Evolutionary conservation across 2,329 filamentous ascomycete genomes (phyloP).

Genomic region (Beauveria scarabaeidicola): DNA sequence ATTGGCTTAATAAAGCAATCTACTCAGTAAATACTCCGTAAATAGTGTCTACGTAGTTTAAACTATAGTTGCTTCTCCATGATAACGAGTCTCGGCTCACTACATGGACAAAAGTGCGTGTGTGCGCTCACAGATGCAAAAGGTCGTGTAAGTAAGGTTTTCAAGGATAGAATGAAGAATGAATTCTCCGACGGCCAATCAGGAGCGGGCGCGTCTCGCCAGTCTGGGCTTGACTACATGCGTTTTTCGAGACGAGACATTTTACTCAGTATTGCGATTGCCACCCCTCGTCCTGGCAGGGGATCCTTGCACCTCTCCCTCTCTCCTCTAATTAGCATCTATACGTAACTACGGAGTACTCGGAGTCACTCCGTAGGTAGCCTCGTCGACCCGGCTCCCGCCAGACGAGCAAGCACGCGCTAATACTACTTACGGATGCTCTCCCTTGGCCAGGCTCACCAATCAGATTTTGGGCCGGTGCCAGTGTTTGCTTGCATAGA

Average conservation of each 20-base stretch:
- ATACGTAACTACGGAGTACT: no score
- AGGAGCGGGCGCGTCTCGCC: neutral
- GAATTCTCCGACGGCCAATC: neutral
- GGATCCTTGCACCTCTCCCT: neutral
- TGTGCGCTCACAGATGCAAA: neutral
- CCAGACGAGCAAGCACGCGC: neutral
- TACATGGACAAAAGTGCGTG: neutral
- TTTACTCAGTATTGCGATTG: neutral
- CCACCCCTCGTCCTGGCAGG: neutral
- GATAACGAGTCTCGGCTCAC: neutral
- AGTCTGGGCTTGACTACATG: neutral
- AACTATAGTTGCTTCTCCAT: neutral
- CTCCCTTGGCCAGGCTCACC: neutral
- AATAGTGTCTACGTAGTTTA: no score
- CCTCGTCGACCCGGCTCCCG: neutral
- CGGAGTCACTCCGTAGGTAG: no score
- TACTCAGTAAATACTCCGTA: no score
- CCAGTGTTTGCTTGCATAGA: neutral
- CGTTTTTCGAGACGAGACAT: neutral
- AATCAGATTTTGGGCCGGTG: neutral
- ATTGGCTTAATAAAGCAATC: neutral
- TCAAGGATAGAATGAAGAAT: neutral
- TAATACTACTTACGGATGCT: neutral
- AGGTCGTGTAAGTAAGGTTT: neutral
- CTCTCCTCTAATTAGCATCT: no score